Conservation (phyloP, 176 grass and related monocot species). For the Cymbopogon citratus region DNA sequence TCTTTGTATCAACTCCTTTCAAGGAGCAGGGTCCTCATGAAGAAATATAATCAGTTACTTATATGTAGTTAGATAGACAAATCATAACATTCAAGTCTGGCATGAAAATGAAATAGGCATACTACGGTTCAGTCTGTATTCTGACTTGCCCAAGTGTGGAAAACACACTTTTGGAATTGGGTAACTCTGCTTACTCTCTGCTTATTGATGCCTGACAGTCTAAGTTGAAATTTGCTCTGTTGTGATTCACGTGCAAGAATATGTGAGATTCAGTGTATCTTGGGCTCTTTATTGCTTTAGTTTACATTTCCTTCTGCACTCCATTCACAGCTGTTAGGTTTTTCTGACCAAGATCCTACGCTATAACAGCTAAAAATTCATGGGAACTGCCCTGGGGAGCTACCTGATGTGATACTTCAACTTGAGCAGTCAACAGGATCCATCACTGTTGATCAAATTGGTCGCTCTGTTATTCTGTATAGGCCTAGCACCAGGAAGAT, state of each 20-base stretch:
- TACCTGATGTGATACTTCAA: conserved; percentile 62
- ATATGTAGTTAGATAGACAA: background rate
- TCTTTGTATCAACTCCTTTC: background rate
- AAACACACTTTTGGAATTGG: background rate
- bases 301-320: background rate
- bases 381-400: conserved; percentile 69
- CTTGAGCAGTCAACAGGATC: conserved; percentile 93
- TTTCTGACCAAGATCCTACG: conserved; percentile 13
- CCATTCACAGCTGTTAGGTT: background rate
- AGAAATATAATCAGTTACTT: background rate
- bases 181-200: background rate
- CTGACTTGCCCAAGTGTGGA: background rate
- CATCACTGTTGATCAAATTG: conserved; percentile 60
- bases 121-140: too few species aligned
- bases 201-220: background rate
- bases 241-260: background rate
- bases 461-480: conserved; percentile 83
- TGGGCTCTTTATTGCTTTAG: conserved; percentile 10
- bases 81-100: background rate
- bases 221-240: background rate
- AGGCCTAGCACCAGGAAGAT: conserved; percentile 88
- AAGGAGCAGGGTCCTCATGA: background rate
- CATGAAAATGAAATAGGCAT: background rate
- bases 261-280: conserved; percentile 1
- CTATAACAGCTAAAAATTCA: conserved; percentile 81